Evolutionary conservation across 495 filamentous ascomycete species (phyloP).

Genomic region (Evernia prunastri): DNA sequence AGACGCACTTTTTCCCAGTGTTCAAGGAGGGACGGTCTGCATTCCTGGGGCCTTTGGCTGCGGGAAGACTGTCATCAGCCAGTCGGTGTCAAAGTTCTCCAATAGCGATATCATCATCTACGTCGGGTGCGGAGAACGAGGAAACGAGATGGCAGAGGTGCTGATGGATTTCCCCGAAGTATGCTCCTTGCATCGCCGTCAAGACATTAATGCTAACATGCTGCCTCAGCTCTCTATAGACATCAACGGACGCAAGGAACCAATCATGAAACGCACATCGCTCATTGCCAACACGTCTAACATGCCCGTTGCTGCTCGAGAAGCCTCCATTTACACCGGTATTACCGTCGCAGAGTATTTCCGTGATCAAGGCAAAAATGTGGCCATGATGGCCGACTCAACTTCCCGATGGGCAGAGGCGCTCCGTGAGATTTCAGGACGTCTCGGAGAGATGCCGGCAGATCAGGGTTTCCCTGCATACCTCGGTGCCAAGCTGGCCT

Average conservation of each 20-base stretch:
- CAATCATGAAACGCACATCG: slow-evolving; percentile 99
- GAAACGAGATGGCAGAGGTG: slow-evolving; percentile 99
- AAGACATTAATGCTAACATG: slow-evolving; percentile 6
- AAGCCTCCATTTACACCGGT: slow-evolving; percentile 98
- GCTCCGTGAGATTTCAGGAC: slow-evolving; percentile 96
- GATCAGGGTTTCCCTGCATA: slow-evolving; percentile 99
- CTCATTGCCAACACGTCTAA: slow-evolving; percentile 99
- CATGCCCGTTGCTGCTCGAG: slow-evolving; percentile 98
- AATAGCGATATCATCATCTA: slow-evolving; percentile 99
- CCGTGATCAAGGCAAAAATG: slow-evolving; percentile 94
- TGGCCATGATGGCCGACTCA: slow-evolving; percentile 99
- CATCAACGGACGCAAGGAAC: slow-evolving; percentile 84
- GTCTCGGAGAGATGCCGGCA: slow-evolving; percentile 98
- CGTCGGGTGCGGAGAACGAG: slow-evolving; percentile 95
- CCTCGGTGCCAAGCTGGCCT: slow-evolving; percentile 90
- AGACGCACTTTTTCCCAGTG: slow-evolving; percentile 95
- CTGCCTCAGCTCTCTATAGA: slow-evolving; percentile 69
- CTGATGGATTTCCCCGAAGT: slow-evolving; percentile 95
- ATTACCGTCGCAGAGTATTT: slow-evolving; percentile 98
- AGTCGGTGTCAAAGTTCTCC: slow-evolving; percentile 98
- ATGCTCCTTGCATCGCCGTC: neutral
- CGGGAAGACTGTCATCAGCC: slow-evolving; percentile 98
- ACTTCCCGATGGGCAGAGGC: slow-evolving; percentile 98
- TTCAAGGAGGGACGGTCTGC: slow-evolving; percentile 94
- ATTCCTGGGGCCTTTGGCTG: slow-evolving; percentile 99